Evolutionary conservation across 2,329 filamentous ascomycete genomes (phyloP), one percentile per base, ranked within the genome.

Genomic region (Fusarium anthophilum): DNA sequence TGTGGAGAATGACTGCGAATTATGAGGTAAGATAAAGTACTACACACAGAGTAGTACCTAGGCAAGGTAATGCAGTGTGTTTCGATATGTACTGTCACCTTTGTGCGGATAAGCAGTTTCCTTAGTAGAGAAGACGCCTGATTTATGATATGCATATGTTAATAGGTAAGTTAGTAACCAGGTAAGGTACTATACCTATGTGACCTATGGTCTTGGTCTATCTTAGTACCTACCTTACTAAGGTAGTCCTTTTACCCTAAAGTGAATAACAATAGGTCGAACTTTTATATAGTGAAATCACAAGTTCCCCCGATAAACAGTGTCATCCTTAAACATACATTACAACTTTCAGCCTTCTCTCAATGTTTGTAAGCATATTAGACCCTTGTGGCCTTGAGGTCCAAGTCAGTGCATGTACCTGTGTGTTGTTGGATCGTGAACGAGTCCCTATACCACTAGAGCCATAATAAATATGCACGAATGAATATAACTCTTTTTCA

Each of bases 1-100:
- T 48, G 61, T 63, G 66, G 71, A 68, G 70, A 74, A 68, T 17
- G 24, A 11, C 50, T 61, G 24, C 22, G 43, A 41, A 70, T 66
- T 38, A 65, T 30, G 57, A 38, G 39, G 22, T 17, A 69, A n/a
- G 28, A n/a, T 30, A 28, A 30, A 22, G 20, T n/a, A 30, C 26
- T 30, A 37, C 17, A 35, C 32, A 35, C 32, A 35, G 14, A 18
- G 35, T 18, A 18, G 35, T 35, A n/a, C n/a, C n/a, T n/a, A 35
- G 32, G 32, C 14, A 35, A 35, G 35, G 35, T 37, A 22, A 10
- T 32, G 38, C 26, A 66, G 32, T 38, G 28, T 22, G 53, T 48
- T 44, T 54, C 20, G 4, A 50, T 17, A 37, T 26, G 18, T 37
- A 37, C 15, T 63, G 28, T 59, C 39, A 13, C 30, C 15, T 20